phyloP scores from a whole-genome alignment of 306 rosid genomes.

The Mimosa pudica region DNA sequence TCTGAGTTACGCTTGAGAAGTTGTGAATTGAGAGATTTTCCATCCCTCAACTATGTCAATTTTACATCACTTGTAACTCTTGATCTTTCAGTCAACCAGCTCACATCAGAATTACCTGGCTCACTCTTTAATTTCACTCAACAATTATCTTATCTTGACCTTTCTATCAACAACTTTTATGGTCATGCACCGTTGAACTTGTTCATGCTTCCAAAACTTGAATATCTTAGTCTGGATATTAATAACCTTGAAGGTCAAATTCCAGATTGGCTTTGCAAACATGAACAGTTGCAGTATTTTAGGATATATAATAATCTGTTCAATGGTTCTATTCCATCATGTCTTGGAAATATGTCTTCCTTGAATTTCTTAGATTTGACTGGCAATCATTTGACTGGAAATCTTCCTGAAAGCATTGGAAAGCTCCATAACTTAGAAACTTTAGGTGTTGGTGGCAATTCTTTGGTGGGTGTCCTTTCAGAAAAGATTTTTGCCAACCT shows the following conservation, averaged over 20 bases:
- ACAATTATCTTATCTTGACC: neutral
- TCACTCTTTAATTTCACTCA: neutral
- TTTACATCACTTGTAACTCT: neutral
- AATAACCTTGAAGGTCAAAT: neutral
- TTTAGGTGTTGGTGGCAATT: neutral
- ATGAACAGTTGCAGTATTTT: neutral
- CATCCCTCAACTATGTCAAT: neutral
- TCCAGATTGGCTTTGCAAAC: neutral
- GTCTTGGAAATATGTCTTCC: neutral
- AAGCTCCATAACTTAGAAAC: neutral
- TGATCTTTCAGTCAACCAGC: neutral
- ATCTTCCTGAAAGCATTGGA: neutral
- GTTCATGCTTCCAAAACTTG: neutral
- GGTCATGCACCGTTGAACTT: neutral
- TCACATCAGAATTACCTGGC: neutral
- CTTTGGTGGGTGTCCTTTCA: neutral
- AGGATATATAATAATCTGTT: neutral
- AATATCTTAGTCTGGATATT: neutral
- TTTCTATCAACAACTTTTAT: neutral
- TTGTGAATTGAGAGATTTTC: neutral
- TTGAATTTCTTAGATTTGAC: neutral
- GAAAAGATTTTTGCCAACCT: neutral
- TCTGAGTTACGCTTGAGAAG: neutral
- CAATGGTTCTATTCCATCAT: neutral
- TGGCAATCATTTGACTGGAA: neutral